Percentiles rank a stretch among this genome's conserved stretches.
Conservation (phyloP, 164 flowering plant genomes). For the Magnolia kwangsiensis region DNA sequence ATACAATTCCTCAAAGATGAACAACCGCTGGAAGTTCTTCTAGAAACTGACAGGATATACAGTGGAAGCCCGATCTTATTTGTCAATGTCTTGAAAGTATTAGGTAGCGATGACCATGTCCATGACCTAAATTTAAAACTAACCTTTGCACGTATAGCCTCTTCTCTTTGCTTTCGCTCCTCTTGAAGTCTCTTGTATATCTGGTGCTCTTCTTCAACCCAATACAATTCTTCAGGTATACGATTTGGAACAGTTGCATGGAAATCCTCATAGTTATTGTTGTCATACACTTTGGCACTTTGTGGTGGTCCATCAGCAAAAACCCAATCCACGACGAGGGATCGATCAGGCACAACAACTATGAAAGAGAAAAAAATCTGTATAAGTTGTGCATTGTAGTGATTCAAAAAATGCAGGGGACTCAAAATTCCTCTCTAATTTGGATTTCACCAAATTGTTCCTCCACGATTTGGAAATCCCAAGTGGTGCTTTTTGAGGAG, state of each 20-base stretch:
- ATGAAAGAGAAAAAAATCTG: conserved; percentile 15
- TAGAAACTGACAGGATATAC: not conserved
- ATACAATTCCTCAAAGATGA: not conserved
- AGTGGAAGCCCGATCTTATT: not conserved
- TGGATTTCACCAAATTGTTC: no score
- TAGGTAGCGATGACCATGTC: not conserved
- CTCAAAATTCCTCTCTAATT: no score
- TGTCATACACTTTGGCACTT: conserved; percentile 70
- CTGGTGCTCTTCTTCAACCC: conserved; percentile 78
- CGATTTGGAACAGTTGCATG: conserved; percentile 68
- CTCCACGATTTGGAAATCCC: no score
- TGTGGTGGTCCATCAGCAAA: conserved; percentile 93
- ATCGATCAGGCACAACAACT: conserved; percentile 79
- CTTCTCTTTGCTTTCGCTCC: conserved; percentile 71
- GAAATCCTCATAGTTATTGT: conserved; percentile 76
- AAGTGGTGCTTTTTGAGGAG: no score
- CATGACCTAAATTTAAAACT: conserved; percentile 13
- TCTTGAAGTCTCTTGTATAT: conserved; percentile 63
- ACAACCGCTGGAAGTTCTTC: not conserved
- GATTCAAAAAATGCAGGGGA: not conserved
- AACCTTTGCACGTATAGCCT: conserved; percentile 80
- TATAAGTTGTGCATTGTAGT: conserved; percentile 8
- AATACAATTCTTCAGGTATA: conserved; percentile 57
- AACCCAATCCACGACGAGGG: conserved; percentile 91
- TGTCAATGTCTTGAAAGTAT: not conserved